phyloP scores from a whole-genome alignment of 1,139 yeast genomes.

The Kodamaea fungicola region DNA sequence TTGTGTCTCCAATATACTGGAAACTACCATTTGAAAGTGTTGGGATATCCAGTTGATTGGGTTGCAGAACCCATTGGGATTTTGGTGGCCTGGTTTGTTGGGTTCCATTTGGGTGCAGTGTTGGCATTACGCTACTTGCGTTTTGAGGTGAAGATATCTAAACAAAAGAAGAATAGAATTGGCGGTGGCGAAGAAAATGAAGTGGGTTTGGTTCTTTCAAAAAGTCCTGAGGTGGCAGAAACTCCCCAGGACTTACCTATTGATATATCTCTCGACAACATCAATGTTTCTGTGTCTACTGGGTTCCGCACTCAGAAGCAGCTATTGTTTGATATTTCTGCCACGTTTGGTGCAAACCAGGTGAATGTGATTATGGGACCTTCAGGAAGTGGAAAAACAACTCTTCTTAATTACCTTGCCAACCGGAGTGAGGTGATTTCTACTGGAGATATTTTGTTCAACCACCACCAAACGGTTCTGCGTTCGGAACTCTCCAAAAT shows the following conservation, averaged over 20 bases:
- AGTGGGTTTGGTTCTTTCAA: constrained; percentile 1
- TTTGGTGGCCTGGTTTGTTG: constrained; percentile 17
- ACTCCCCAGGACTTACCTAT: not conserved
- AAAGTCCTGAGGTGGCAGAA: not conserved
- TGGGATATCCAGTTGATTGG: constrained; percentile 23
- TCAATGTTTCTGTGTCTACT: constrained; percentile 2
- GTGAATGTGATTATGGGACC: constrained; percentile 89
- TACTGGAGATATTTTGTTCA: constrained; percentile 23
- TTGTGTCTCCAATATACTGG: constrained; percentile 19
- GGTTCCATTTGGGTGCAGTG: constrained; percentile 15
- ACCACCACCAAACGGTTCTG: constrained; percentile 36
- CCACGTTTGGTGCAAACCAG: constrained; percentile 11
- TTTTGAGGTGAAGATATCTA: constrained; percentile 20
- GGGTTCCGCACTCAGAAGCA: constrained; percentile 6
- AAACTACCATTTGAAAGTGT: constrained; percentile 15
- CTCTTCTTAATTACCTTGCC: constrained; percentile 64
- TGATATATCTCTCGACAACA: constrained; percentile 1
- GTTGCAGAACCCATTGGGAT: constrained; percentile 19
- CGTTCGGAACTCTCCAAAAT: constrained; percentile 42
- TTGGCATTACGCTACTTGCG: constrained; percentile 14
- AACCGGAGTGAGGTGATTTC: constrained; percentile 54
- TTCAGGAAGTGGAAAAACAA: constrained; percentile 83
- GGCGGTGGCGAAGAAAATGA: constrained; percentile 18
- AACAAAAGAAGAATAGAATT: constrained; percentile 16
- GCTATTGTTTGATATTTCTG: constrained; percentile 16